Conservation (phyloP, 2,329 filamentous ascomycete genomes). For the Xylaria hypoxylon region DNA sequence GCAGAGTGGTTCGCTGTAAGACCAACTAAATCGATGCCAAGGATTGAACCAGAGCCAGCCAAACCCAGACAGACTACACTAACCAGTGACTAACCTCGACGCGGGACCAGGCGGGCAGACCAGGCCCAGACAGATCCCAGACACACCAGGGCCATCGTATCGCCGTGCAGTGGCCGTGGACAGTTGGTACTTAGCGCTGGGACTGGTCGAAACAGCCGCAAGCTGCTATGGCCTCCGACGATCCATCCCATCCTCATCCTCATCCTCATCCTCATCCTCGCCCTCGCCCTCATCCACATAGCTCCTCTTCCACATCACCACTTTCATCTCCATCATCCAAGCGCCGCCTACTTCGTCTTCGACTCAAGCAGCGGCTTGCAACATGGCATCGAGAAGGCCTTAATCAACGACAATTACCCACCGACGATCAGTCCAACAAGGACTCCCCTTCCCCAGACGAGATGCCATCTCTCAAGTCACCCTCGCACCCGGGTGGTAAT, state of each 20-base stretch:
- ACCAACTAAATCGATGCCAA: constrained; percentile 28
- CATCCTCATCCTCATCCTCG: constrained; percentile 33
- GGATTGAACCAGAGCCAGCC: constrained; percentile 14
- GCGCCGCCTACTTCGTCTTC: constrained; percentile 45
- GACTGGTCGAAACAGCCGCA: constrained; percentile 36
- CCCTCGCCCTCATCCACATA: constrained; percentile 26
- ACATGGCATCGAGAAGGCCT: constrained; percentile 52
- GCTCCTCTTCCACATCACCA: constrained; percentile 40
- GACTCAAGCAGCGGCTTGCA: constrained; percentile 51
- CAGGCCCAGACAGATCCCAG: constrained; percentile 9
- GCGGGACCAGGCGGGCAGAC: constrained; percentile 11
- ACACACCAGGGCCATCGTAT: constrained; percentile 28
- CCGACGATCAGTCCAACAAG: constrained; percentile 19
- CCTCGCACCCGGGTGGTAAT: constrained; percentile 62
- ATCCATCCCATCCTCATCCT: constrained; percentile 39
- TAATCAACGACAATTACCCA: constrained; percentile 39
- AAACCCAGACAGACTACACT: constrained; percentile 9
- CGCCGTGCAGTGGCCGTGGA: constrained; percentile 21
- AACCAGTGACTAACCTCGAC: constrained; percentile 15
- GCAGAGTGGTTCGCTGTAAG: constrained; percentile 9
- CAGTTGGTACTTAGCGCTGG: background rate
- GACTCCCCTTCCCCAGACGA: constrained; percentile 26
- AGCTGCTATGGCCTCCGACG: constrained; percentile 40
- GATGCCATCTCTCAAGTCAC: constrained; percentile 65
- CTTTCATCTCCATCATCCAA: constrained; percentile 28